Evolutionary conservation across 2,329 filamentous ascomycete genomes (phyloP), one percentile per base, ranked within the genome.

Genomic region (Colletotrichum sp.): DNA sequence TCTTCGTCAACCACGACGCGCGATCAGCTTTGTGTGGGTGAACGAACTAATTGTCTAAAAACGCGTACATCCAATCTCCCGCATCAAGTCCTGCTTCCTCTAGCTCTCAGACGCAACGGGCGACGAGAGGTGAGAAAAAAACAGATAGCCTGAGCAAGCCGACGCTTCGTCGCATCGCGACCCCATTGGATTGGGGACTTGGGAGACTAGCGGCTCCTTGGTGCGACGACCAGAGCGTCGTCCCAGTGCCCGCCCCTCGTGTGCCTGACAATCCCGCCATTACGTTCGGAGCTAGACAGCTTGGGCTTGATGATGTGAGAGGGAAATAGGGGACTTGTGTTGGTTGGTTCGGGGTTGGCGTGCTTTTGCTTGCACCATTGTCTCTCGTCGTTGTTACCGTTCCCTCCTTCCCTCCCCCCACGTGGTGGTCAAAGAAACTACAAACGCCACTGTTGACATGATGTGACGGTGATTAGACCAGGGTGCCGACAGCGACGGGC

Each of bases 211-310:
- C 26, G 26, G 57, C 24, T 52, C 44, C 55, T 36, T 76, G 64
- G 71, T 76, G 74, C 64, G 70, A 74, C 74, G 65, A 34, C 36
- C 34, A 60, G 21, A 24, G 63, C 57, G 44, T 34, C 59, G 18
- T 32, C 18, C 24, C 59, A 28, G 21, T 34, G 21, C 32, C n/a
- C n/a, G 8, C 16, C 34, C 36, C 39, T 52, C 65, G 30, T 52
- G 65, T 65, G 34, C 59, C 70, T 69, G 64, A 65, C 64, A 66
- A 55, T 52, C 34, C 59, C 63, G 72, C 30, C 69, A 15, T 60
- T 34, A 18, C 39, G 65, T 28, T 44, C 32, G 24, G 15, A 12
- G 55, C 39, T 32, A 55, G 24, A 24, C 18, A 34, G 15, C 21
- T 34, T 24, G 59, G 44, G 44, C n/a, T n/a, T 32, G 59, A 13